phyloP scores from a whole-genome alignment of 2,329 filamentous ascomycete species.

The Xylaria hypoxylon region DNA sequence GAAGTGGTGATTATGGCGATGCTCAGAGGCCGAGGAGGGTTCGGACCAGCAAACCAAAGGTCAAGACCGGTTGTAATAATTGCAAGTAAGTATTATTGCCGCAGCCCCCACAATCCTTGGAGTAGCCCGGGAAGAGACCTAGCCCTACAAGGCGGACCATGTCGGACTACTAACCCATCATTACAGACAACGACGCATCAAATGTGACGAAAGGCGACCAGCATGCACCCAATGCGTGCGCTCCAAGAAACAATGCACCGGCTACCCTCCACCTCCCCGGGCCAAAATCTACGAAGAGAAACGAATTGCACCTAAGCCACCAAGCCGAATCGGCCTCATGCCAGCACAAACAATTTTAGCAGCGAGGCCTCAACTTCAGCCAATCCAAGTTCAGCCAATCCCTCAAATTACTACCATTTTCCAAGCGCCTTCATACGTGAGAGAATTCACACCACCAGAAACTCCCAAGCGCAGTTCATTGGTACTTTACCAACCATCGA shows the following conservation, averaged over 20 bases:
- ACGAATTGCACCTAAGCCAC: conserved; percentile 47
- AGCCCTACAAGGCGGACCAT: background rate
- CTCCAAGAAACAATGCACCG: conserved; percentile 68
- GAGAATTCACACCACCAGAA: conserved; percentile 50
- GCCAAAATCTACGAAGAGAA: conserved; percentile 60
- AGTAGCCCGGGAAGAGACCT: background rate
- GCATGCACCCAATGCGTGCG: conserved; percentile 69
- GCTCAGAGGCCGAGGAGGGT: conserved; percentile 56
- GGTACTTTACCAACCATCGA: conserved; percentile 58
- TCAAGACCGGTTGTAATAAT: conserved; percentile 74
- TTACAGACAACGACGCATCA: conserved; percentile 68
- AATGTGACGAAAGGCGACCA: conserved; percentile 74
- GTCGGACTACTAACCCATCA: conserved; percentile 24
- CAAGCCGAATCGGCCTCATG: conserved; percentile 18
- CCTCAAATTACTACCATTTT: conserved; percentile 23
- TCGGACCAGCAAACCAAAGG: conserved; percentile 69
- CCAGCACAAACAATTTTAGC: conserved; percentile 16
- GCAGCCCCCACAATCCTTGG: conserved; percentile 9
- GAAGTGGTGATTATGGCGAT: conserved; percentile 40
- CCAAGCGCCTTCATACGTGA: conserved; percentile 8
- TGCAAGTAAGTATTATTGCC: conserved; percentile 70
- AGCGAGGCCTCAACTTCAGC: conserved; percentile 24
- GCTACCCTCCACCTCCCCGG: conserved; percentile 70
- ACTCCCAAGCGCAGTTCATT: conserved; percentile 50
- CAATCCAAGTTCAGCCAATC: conserved; percentile 31